Conservation (phyloP, 805 yeast genomes). For the Ogataea paraovalis region DNA sequence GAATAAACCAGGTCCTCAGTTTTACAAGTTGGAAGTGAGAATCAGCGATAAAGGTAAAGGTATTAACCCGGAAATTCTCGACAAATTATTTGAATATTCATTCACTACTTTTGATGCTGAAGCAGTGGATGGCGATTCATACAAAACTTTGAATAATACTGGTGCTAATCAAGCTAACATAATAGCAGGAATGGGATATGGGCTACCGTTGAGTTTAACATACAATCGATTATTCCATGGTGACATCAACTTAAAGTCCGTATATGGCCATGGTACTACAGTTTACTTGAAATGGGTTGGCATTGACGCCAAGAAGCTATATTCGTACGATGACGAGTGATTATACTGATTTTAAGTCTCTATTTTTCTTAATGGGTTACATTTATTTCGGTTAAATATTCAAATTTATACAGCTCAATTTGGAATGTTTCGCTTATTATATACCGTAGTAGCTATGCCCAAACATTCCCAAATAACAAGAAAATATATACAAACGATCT, state of each 20-base stretch:
- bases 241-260: conserved; percentile 59
- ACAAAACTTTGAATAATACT: conserved; percentile 59
- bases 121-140: conserved; percentile 44
- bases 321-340: conserved; percentile 1
- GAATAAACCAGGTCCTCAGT: conserved; percentile 23
- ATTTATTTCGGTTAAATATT: neutral
- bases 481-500: neutral
- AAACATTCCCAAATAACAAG: neutral
- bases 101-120: conserved; percentile 68
- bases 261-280: conserved; percentile 77
- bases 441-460: no score
- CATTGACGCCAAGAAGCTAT: conserved; percentile 24
- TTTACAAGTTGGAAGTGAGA: conserved; percentile 54
- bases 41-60: conserved; percentile 90
- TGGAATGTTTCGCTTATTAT: neutral
- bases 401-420: neutral
- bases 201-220: conserved; percentile 78
- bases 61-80: conserved; percentile 60
- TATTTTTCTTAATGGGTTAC: neutral
- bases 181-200: conserved; percentile 96
- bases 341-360: neutral
- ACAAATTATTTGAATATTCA: conserved; percentile 78
- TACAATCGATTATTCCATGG: conserved; percentile 76
- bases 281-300: conserved; percentile 54
- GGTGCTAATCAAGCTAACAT: conserved; percentile 49